These are phyloP conservation scores for Teratosphaeria viscida DNA, from an alignment of 2,329 filamentous ascomycete genomes.

Conservation along the genomic window DNA sequence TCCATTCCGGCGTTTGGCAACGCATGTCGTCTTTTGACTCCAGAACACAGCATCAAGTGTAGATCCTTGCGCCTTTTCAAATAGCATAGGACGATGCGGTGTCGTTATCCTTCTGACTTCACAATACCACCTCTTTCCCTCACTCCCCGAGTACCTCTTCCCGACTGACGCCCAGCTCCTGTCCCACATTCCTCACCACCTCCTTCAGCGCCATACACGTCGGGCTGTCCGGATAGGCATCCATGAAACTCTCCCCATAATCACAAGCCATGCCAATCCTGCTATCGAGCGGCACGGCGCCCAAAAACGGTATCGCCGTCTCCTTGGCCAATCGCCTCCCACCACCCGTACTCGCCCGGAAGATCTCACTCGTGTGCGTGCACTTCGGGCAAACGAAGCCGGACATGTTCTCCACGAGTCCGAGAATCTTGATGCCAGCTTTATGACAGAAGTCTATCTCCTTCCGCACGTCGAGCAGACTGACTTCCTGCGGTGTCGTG, in stretches of 20 bases:
- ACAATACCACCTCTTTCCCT: neutral
- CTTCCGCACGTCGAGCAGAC: conserved; percentile 84
- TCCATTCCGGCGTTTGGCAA: too few relatives aligned
- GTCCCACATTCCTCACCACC: conserved; percentile 61
- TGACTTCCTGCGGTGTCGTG: conserved; percentile 90
- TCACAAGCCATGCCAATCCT: conserved; percentile 94
- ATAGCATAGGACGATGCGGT: too few relatives aligned
- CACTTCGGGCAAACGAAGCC: conserved; percentile 95
- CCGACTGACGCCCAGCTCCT: conserved; percentile 19
- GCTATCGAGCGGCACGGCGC: conserved; percentile 82
- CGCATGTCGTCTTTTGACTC: too few relatives aligned
- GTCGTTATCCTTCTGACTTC: neutral
- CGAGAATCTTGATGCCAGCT: conserved; percentile 77
- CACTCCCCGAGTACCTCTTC: neutral
- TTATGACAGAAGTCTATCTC: conserved; percentile 97
- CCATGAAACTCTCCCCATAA: conserved; percentile 94
- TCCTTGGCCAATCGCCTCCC: conserved; percentile 71
- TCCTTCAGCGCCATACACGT: conserved; percentile 71
- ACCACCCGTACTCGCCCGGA: conserved; percentile 82
- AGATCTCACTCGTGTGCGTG: conserved; percentile 70
- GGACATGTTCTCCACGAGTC: conserved; percentile 95
- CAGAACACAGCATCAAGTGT: too few relatives aligned
- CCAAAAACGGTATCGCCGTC: conserved; percentile 79
- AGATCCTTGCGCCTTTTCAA: too few relatives aligned
- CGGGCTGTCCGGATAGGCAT: conserved; percentile 85